Evolutionary conservation across 306 rosid genomes (phyloP), one percentile per base, ranked within the genome.

Genomic region (Elaeagnus macrophylla): DNA sequence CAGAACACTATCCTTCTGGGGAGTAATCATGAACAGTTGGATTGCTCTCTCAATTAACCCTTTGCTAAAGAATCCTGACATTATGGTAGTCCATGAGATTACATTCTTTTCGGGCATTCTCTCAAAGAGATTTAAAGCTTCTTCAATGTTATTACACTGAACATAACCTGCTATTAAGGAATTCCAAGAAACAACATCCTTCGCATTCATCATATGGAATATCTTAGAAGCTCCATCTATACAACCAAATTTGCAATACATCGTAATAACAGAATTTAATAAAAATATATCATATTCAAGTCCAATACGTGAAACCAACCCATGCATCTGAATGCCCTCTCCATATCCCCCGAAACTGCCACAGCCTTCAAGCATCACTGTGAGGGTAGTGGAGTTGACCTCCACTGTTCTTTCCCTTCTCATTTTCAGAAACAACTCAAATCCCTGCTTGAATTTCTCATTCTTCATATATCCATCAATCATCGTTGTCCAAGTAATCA

Each of bases 401-500:
- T 62, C 81, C 43, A 85, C 87, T 44, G 37, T n/a, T 40, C 75
- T 71, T 53, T 85, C 87, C 76, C 72, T 83, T 61, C 85, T 81
- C 87, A 82, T 80, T 48, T 74, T 60, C 51, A 55, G 36, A 73
- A 89, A 85, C 76, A 85, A 76, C 37, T 55, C 46, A 73, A 85
- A 75, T 50, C 95, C 95, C 5, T 68, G 77, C 56, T 65, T 45
- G 43, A 89, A 85, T 59, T 62, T 71, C 11, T 69, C 84, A 9
- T 59, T 61, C 65, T 77, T 84, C 81, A 83, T 79, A 53, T 70
- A 79, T 61, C 93, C 95, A 68, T 89, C 73, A 50, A 85, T 80
- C 85, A 85, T 83, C 12, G 85, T 60, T 39, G 95, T 83, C 97
- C 95, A 89, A 54, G 83, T 73, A 62, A 85, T 80, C 63, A 83